Percentiles rank a stretch among this genome's conserved stretches.
Conservation (phyloP, 441 rosid species). For the Populus trichocarpa region DNA sequence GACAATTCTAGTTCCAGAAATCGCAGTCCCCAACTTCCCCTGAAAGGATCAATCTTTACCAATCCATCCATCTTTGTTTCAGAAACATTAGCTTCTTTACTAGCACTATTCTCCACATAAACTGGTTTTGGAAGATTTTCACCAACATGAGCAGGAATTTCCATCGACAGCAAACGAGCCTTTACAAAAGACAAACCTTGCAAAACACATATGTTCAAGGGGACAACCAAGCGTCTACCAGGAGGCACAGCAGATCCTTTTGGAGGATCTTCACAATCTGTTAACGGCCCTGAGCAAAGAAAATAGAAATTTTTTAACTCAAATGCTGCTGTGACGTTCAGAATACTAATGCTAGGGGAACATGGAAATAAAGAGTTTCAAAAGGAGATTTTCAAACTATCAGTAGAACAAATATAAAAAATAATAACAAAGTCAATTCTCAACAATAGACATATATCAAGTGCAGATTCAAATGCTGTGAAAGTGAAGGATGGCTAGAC, state of each 20-base stretch:
- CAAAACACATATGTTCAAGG: slow-evolving; percentile 79
- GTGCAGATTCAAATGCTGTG: background rate
- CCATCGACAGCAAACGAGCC: slow-evolving; percentile 96
- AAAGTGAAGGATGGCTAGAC: background rate
- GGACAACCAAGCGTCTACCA: slow-evolving; percentile 88
- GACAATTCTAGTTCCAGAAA: slow-evolving; percentile 92
- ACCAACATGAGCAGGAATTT: slow-evolving; percentile 89
- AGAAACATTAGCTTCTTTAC: slow-evolving; percentile 41
- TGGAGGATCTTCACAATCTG: slow-evolving; percentile 45
- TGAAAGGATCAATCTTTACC: slow-evolving; percentile 83
- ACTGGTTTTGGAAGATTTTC: slow-evolving; percentile 49
- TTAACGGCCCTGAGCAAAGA: slow-evolving; percentile 52
- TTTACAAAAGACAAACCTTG: slow-evolving; percentile 92
- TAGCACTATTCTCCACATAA: slow-evolving; percentile 22
- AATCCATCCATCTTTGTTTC: slow-evolving; percentile 66
- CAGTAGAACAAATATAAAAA: background rate
- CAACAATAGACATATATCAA: background rate
- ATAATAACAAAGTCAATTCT: background rate
- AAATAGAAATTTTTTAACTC: background rate
- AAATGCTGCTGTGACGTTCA: background rate
- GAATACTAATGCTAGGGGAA: background rate
- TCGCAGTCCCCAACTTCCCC: slow-evolving; percentile 99
- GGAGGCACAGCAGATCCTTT: slow-evolving; percentile 57
- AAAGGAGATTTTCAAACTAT: background rate
- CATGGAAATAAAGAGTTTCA: background rate